phyloP scores from a whole-genome alignment of 129 eudicot species.

The Flaveria robusta region DNA sequence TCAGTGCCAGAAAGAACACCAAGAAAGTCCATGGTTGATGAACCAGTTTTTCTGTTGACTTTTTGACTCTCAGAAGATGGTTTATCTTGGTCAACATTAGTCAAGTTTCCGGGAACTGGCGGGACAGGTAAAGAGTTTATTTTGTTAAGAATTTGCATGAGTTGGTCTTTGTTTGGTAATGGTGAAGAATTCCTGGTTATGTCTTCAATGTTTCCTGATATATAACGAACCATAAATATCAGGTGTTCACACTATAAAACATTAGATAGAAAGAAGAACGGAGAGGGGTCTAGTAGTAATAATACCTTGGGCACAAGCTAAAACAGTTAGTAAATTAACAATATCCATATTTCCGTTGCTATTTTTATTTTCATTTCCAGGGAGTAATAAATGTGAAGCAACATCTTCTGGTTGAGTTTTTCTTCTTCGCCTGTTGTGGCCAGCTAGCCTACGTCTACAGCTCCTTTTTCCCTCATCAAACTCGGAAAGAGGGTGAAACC shows the following conservation, averaged over 20 bases:
- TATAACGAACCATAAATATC: not conserved
- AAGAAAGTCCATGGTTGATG: constrained; percentile 76
- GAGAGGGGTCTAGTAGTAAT: not conserved
- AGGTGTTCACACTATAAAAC: not conserved
- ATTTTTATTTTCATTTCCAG: constrained; percentile 52
- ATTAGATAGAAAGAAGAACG: not conserved
- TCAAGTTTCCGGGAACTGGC: constrained; percentile 36
- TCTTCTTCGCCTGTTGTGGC: constrained; percentile 87
- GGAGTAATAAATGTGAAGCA: constrained; percentile 48
- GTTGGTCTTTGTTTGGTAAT: constrained; percentile 66
- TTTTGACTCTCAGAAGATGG: constrained; percentile 43
- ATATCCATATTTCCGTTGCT: constrained; percentile 61
- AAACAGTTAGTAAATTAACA: constrained; percentile 65
- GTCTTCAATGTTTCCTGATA: constrained; percentile 59
- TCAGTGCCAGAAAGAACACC: constrained; percentile 64
- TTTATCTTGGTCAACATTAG: constrained; percentile 39
- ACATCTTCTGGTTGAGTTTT: constrained; percentile 89
- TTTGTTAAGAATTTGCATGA: constrained; percentile 75
- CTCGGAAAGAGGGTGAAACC: constrained; percentile 95
- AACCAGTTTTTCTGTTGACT: constrained; percentile 46
- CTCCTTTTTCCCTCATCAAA: constrained; percentile 98
- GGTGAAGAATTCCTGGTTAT: constrained; percentile 40
- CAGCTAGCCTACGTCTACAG: constrained; percentile 96
- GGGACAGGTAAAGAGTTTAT: constrained; percentile 72
- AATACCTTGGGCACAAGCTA: constrained; percentile 80